Evolutionary conservation across 2,329 filamentous ascomycete species (phyloP).

Genomic region (Aspergillus ruber): DNA sequence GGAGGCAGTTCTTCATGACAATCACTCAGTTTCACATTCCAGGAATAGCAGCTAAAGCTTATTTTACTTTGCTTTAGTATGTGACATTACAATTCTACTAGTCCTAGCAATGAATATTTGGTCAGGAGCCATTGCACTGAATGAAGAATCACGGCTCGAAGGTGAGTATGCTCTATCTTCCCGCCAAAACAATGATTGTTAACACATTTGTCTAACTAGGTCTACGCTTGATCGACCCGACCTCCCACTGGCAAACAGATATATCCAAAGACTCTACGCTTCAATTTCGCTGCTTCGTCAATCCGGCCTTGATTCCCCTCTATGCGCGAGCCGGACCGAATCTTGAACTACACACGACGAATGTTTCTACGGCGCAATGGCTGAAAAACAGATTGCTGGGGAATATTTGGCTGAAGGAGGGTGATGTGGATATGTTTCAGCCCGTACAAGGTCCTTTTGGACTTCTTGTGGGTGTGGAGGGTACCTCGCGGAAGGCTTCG

Average conservation of each 20-base stretch:
- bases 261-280: constrained; percentile 29
- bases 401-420: constrained; percentile 27
- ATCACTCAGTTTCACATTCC: not conserved
- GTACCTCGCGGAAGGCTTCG: constrained; percentile 10
- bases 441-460: constrained; percentile 34
- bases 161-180: constrained; percentile 17
- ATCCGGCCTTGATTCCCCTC: constrained; percentile 35
- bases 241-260: constrained; percentile 26
- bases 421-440: constrained; percentile 22
- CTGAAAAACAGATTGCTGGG: constrained; percentile 32
- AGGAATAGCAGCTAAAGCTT: not conserved
- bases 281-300: constrained; percentile 30
- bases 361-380: constrained; percentile 31
- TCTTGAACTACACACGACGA: constrained; percentile 33
- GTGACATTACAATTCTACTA: not conserved
- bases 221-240: constrained; percentile 29
- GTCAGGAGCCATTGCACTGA: constrained; percentile 28
- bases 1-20: not conserved
- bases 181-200: not conserved
- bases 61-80: not conserved
- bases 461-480: constrained; percentile 28
- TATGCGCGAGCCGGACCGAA: constrained; percentile 35
- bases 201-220: constrained; percentile 14
- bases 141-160: constrained; percentile 22
- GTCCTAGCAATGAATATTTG: constrained; percentile 31